phyloP scores from a whole-genome alignment of 1,139 yeast species.

The Zhuliangozyma parablackwelliae region DNA sequence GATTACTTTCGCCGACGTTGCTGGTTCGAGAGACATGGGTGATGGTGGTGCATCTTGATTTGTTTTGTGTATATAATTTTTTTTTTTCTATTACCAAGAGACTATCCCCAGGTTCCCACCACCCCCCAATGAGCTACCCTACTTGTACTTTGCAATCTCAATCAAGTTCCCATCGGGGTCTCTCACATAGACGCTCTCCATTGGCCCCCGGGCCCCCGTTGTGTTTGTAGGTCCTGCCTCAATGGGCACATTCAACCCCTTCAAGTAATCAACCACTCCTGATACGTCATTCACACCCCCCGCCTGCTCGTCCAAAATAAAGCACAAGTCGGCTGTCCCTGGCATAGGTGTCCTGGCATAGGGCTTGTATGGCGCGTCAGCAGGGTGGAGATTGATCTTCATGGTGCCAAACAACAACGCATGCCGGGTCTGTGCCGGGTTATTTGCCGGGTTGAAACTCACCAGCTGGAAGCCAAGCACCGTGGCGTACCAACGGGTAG shows the following conservation, averaged over 20 bases:
- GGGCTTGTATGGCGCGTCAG: constrained; percentile 1
- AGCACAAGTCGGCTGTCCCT: constrained; percentile 2
- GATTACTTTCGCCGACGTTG: constrained; percentile 56
- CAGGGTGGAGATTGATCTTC: constrained; percentile 2
- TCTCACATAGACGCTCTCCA: constrained; percentile 2
- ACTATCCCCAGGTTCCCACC: too few relatives aligned
- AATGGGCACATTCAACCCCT: neutral
- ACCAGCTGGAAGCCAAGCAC: constrained; percentile 1
- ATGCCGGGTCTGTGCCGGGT: neutral
- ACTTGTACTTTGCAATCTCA: constrained; percentile 2
- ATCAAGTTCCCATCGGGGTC: constrained; percentile 4
- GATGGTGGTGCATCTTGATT: too few relatives aligned
- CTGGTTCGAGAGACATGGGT: constrained; percentile 42
- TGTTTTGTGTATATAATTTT: too few relatives aligned
- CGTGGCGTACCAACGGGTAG: neutral
- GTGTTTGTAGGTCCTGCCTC: constrained; percentile 1
- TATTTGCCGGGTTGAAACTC: neutral
- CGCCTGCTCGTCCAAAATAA: constrained; percentile 1
- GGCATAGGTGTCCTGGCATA: constrained; percentile 1
- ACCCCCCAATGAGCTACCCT: too few relatives aligned
- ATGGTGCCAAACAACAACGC: constrained; percentile 1
- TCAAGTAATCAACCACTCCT: neutral
- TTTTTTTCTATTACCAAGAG: too few relatives aligned
- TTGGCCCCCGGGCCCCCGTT: constrained; percentile 1
- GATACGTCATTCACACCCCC: neutral